phyloP scores from a whole-genome alignment of 257 asterid genomes.

The Paraleonurus japonicus region DNA sequence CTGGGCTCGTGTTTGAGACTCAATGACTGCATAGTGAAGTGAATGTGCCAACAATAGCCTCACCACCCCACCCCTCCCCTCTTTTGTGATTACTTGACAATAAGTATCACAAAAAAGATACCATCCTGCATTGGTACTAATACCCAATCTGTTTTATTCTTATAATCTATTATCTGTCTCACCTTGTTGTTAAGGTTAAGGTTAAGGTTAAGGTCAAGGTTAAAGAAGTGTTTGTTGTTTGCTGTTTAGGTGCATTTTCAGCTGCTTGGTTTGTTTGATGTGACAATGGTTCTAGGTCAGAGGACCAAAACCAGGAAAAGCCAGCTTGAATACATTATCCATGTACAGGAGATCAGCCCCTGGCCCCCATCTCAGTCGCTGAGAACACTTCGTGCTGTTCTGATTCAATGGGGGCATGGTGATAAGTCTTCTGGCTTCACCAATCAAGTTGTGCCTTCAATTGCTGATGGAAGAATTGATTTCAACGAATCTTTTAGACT shows the following conservation, averaged over 20 bases:
- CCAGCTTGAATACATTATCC: constrained; percentile 58
- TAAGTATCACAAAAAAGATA: too few relatives aligned
- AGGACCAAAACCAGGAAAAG: constrained; percentile 52
- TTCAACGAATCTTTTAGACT: constrained; percentile 71
- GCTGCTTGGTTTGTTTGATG: neutral
- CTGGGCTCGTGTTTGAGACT: too few relatives aligned
- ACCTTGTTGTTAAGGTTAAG: too few relatives aligned
- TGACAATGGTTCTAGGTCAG: constrained; percentile 53
- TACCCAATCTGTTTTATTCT: too few relatives aligned
- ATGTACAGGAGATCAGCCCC: constrained; percentile 68
- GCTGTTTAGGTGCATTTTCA: neutral
- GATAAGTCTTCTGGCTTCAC: constrained; percentile 58
- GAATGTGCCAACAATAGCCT: too few relatives aligned
- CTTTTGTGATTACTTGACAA: too few relatives aligned
- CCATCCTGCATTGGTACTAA: too few relatives aligned
- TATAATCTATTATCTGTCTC: too few relatives aligned
- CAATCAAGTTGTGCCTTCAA: constrained; percentile 57
- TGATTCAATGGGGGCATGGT: constrained; percentile 81
- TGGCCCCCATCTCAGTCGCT: constrained; percentile 93
- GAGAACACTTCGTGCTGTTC: constrained; percentile 48
- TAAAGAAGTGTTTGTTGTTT: too few relatives aligned
- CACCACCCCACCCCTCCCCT: too few relatives aligned
- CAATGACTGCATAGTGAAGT: too few relatives aligned
- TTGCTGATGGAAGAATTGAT: constrained; percentile 64
- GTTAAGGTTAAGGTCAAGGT: too few relatives aligned